Base-by-base conservation (phyloP, 2,329 filamentous ascomycete genomes). In the Penicillium sp. region DNA sequence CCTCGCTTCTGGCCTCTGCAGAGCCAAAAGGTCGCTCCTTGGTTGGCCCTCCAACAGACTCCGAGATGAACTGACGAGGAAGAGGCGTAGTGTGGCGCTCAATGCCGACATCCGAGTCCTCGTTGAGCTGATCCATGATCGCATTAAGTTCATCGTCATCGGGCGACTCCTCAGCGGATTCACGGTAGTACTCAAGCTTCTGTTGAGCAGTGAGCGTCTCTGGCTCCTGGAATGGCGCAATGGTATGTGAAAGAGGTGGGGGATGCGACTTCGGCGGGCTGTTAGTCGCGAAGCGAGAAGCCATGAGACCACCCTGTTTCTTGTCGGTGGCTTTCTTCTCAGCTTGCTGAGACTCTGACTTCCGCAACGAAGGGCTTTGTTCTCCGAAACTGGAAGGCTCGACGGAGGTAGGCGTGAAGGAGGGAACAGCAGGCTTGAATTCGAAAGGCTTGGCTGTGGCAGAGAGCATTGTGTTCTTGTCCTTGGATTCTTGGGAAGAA, bases 91-190 rank as follows among this genome's bases (percentile, higher is more conserved):
- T 42, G 19, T 73, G 62, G 67, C 87, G 87, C 69, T 91, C 90
- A 57, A 91, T 84, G 13, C 90, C 90, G 71, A 89, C 85, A 51
- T 88, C 87, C 1, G 89, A 89, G 63, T 91, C 86, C 48, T 82
- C 85, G 57, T 91, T 88, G 66, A 97, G 83, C 58, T 95, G 89
- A 62, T 88, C 86, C 91, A 98, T 96, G 52, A 97, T 87, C 45
- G 89, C 91, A 77, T 97, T 93, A 67, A 97, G 93, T 70, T 97
- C 92, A 64, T 93, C 69, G 35, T 74, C 73, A 54, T 77, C 66
- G n/a, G 66, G 67, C 0, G 75, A 76, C 22, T 75, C 74, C 5
- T 67, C 58, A 3, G 61, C 68, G 6, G 68, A 68, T 48, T 65
- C 65, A 14, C 65, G 52, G 31, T 60, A 55, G 13, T 55, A 51